Base-by-base conservation (phyloP, 176 grass and related monocot species). In the Coix lacrymajobi region DNA sequence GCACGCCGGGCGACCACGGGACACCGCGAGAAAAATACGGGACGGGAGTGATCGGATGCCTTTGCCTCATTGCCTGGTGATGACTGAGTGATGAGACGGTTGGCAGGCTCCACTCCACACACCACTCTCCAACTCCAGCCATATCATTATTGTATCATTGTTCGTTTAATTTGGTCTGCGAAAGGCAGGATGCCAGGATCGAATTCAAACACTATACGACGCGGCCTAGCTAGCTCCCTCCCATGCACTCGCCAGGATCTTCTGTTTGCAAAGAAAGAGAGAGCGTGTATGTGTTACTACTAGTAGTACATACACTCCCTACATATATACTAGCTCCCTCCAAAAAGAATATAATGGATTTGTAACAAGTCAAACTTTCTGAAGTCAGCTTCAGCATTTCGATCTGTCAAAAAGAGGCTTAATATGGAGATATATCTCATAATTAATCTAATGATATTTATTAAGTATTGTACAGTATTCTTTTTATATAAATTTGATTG, bases 1-100 rank as follows among this genome's bases (percentile, higher is more conserved):
- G 62, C 61, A 49, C 36, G 57, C 57, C 57, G 24, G n/a, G 25
- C 25, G 34, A 17, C 19, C 34, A 29, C 26, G 61, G 76, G 77
- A 76, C 86, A 91, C 86, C 69, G 38, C 14, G 90, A 90, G 82
- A 84, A 83, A 87, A 93, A 88, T 61, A 37, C 52, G 83, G 73
- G 88, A 37, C 33, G n/a, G 48, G 48, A 51, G 46, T 36, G 63
- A 84, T 85, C 68, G 81, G 86, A 87, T 82, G 85, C n/a, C 81
- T 31, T n/a, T 43, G 10, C n/a, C n/a, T n/a, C n/a, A n/a, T 0
- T 44, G 48, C 48, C 49, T 5, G 0, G 49, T 54, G 49, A 54
- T 51, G 48, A 51, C 48, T 0, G 36, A 37, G 3, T 12, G 34
- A 68, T 41, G 66, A 69, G 87, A 85, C 37, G 83, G 80, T 52